Conservation (phyloP, 805 yeast species). For the Helenozyma baotianmanensis region DNA sequence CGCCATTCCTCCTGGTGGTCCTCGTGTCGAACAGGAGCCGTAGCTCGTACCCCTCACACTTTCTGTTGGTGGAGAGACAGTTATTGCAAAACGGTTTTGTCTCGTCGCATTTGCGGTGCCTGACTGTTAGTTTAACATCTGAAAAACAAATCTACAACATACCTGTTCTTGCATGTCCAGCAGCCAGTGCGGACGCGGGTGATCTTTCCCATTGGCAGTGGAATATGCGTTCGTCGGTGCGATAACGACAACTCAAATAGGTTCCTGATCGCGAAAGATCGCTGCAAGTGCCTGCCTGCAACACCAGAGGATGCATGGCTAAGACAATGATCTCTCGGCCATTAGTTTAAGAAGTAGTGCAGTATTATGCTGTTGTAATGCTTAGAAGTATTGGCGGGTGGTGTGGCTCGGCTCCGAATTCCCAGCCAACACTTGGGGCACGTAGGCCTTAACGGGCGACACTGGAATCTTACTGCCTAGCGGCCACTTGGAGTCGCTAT, state of each 20-base stretch:
- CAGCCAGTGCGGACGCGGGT: constrained; percentile 54
- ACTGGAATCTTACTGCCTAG: constrained; percentile 35
- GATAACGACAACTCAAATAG: too few relatives aligned
- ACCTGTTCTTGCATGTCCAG: constrained; percentile 53
- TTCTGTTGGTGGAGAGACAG: constrained; percentile 39
- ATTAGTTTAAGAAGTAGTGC: too few relatives aligned
- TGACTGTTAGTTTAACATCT: constrained; percentile 14
- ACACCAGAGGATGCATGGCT: too few relatives aligned
- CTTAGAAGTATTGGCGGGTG: constrained; percentile 2
- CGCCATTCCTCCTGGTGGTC: constrained; percentile 17
- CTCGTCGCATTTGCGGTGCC: constrained; percentile 56
- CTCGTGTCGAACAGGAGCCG: constrained; percentile 48
- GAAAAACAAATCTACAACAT: constrained; percentile 10
- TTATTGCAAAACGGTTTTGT: constrained; percentile 47
- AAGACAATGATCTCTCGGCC: too few relatives aligned
- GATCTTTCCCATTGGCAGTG: constrained; percentile 32
- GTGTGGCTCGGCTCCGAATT: neutral
- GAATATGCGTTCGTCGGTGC: too few relatives aligned
- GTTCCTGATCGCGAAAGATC: too few relatives aligned
- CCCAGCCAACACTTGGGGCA: constrained; percentile 14
- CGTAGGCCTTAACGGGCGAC: constrained; percentile 20
- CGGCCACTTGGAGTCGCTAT: constrained; percentile 41
- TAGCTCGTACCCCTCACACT: constrained; percentile 49
- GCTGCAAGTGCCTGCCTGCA: too few relatives aligned
- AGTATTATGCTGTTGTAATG: too few relatives aligned